phyloP scores from a whole-genome alignment of 176 grass and related monocot species.

The Triticum aestivum region DNA sequence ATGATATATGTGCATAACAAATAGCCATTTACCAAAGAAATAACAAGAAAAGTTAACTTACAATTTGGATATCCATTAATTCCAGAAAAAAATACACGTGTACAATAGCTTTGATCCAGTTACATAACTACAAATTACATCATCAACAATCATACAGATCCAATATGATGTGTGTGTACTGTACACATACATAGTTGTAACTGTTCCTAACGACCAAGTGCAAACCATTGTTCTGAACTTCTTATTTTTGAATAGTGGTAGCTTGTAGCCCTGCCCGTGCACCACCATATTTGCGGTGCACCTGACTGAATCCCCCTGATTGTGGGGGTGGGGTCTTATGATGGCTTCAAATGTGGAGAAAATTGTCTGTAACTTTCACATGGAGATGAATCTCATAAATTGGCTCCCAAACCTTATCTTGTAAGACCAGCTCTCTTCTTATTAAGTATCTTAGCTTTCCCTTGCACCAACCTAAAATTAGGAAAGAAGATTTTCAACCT shows the following conservation, averaged over 20 bases:
- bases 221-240: background rate
- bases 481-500: too few relatives aligned
- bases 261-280: background rate
- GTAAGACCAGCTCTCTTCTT: too few relatives aligned
- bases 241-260: background rate
- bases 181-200: background rate
- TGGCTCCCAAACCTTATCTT: background rate
- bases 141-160: background rate
- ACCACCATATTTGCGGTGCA: background rate
- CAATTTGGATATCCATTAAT: background rate
- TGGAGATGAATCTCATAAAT: slow-evolving; percentile 81
- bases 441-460: too few relatives aligned
- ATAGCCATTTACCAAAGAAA: background rate
- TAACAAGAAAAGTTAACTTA: background rate
- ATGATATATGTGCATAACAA: background rate
- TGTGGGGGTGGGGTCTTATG: background rate
- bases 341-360: slow-evolving; percentile 2
- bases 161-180: too few relatives aligned
- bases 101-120: background rate
- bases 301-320: background rate
- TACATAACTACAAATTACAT: background rate
- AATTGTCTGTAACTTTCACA: slow-evolving; percentile 29
- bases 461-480: too few relatives aligned
- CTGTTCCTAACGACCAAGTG: background rate
- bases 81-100: background rate